Evolutionary conservation across 1,284 basidiomycete genomes (phyloP).

Genomic region (Papiliotrema nemorosa): DNA sequence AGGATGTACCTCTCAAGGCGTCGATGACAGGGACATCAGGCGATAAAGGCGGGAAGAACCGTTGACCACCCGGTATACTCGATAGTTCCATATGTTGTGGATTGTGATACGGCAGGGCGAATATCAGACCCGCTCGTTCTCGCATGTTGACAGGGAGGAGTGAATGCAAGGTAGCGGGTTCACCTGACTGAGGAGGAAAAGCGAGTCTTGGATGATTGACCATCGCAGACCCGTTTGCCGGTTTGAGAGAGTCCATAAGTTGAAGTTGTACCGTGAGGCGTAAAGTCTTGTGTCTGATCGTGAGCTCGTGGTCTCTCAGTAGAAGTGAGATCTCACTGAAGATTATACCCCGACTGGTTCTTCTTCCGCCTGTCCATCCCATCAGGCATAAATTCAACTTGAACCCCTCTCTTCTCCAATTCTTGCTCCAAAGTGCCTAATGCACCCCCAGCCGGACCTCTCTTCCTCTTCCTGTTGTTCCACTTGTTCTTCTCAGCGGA

Average conservation of each 20-base stretch:
- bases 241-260: neutral
- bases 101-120: slow-evolving; percentile 14
- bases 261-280: neutral
- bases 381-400: slow-evolving; percentile 65
- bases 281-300: slow-evolving; percentile 3
- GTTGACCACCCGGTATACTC: slow-evolving; percentile 16
- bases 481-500: slow-evolving; percentile 33
- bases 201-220: neutral
- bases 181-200: neutral
- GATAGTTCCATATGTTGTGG: slow-evolving; percentile 26
- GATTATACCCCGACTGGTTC: slow-evolving; percentile 77
- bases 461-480: slow-evolving; percentile 19
- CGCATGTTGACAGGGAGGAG: neutral
- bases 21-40: slow-evolving; percentile 53
- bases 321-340: slow-evolving; percentile 58
- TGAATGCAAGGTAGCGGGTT: neutral
- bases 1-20: slow-evolving; percentile 60
- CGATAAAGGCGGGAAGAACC: slow-evolving; percentile 60
- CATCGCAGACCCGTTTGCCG: neutral
- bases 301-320: neutral
- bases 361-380: slow-evolving; percentile 75
- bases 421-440: slow-evolving; percentile 66
- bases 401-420: slow-evolving; percentile 59
- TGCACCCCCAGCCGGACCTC: slow-evolving; percentile 45
- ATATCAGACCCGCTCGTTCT: neutral